Percentiles rank a stretch among this genome's conserved stretches.
Evolutionary conservation across 2,329 filamentous ascomycete species (phyloP).

Genomic region (Colletotrichum tamarilloi): DNA sequence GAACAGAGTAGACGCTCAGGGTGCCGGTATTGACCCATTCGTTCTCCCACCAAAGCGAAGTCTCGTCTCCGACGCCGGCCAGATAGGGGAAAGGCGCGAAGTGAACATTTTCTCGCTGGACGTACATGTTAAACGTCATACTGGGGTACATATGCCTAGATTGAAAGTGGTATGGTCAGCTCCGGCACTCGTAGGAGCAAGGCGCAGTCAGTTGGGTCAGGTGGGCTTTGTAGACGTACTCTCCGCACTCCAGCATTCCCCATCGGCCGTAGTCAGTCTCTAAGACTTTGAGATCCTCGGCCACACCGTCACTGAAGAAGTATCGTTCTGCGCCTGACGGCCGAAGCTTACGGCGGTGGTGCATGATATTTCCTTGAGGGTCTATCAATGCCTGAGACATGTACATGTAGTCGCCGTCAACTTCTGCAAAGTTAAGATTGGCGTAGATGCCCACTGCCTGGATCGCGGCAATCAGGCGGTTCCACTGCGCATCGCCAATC

Average conservation of each 20-base stretch:
- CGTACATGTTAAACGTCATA: slow-evolving; percentile 27
- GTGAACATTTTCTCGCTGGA: slow-evolving; percentile 15
- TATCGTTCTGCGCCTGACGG: slow-evolving; percentile 63
- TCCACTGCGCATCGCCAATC: slow-evolving; percentile 4
- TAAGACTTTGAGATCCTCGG: slow-evolving; percentile 51
- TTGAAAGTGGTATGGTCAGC: background rate
- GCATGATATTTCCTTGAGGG: slow-evolving; percentile 50
- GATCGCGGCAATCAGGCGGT: background rate
- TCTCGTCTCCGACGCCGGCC: background rate
- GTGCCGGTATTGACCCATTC: background rate
- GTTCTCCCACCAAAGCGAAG: slow-evolving; percentile 10
- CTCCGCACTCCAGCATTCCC: slow-evolving; percentile 61
- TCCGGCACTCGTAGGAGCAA: too few species aligned
- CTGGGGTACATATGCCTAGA: slow-evolving; percentile 6
- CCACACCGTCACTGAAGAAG: slow-evolving; percentile 58
- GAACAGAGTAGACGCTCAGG: slow-evolving; percentile 2
- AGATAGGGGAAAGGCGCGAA: slow-evolving; percentile 14
- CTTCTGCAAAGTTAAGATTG: slow-evolving; percentile 50
- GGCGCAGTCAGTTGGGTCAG: too few species aligned
- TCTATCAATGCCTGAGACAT: slow-evolving; percentile 58
- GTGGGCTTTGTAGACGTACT: slow-evolving; percentile 38
- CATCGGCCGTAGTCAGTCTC: slow-evolving; percentile 53
- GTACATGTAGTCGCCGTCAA: slow-evolving; percentile 51
- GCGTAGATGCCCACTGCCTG: background rate
- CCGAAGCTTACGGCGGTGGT: slow-evolving; percentile 60